These are phyloP conservation scores for Haematococcus sp. DNA, from an alignment of 139 green algal genomes.

Conservation along the genomic window DNA sequence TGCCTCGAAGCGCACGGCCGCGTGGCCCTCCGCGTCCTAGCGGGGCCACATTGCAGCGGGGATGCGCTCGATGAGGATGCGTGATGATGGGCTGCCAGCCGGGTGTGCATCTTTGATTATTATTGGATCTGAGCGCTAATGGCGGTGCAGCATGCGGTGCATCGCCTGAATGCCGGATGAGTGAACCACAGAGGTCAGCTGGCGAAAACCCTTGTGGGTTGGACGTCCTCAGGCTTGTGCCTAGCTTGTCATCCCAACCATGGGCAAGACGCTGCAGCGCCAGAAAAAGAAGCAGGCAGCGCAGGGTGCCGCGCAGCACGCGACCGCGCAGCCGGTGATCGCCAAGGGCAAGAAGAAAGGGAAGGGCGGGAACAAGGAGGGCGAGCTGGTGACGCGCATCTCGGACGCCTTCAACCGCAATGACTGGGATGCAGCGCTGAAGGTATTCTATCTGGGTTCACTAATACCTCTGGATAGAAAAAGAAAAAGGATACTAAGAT, in stretches of 20 bases:
- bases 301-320: not conserved
- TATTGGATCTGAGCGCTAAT: too few species aligned
- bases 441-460: too few species aligned
- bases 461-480: not conserved
- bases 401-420: slow-evolving; percentile 11
- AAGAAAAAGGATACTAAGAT: too few species aligned
- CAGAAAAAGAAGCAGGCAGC: slow-evolving; percentile 12
- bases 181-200: not conserved
- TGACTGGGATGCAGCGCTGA: slow-evolving; percentile 11
- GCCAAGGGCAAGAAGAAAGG: slow-evolving; percentile 20
- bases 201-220: not conserved
- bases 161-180: not conserved
- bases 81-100: too few species aligned
- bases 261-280: slow-evolving; percentile 25
- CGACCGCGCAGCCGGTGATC: not conserved
- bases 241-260: too few species aligned
- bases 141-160: too few species aligned
- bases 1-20: too few species aligned
- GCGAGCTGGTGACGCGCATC: slow-evolving; percentile 17
- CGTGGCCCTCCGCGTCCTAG: too few species aligned
- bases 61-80: too few species aligned
- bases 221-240: not conserved
- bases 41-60: too few species aligned
- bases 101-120: too few species aligned
- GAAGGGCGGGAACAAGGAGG: slow-evolving; percentile 8